Evolutionary conservation across 805 yeast genomes (phyloP), one percentile per base, ranked within the genome.

Genomic region (Wickerhamomyces queroliae): DNA sequence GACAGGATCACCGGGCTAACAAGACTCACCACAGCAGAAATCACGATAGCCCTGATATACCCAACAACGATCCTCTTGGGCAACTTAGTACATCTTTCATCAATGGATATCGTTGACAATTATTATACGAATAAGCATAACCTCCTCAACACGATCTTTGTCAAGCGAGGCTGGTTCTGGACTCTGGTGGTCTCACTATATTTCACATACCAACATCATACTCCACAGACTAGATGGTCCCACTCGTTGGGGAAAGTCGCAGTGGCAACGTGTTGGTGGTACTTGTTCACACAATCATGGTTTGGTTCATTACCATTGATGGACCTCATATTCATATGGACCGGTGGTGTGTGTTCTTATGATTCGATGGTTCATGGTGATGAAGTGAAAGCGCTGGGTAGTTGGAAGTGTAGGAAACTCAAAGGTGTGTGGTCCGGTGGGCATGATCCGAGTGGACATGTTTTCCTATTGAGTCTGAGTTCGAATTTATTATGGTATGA

Each of bases 361-460:
- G 49, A 37, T 22, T 36, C 20, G 15, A 29, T 10, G 2, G 33
- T 8, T 2, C 13, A 20, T 8, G 42, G 39, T 5, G 11, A 20
- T 20, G n/a, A 33, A n/a, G 44, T n/a, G n/a, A n/a, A 40, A 9
- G 41, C 35, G 15, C 30, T 51, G 9, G 50, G 54, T 0, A 52
- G 58, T 40, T 21, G 41, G 2, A 48, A 57, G 2, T 74, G 93
- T 57, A 61, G 93, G 57, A 37, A 55, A 44, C 22, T 74, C 53
- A 88, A 80, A 37, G 83, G 98, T 0, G 42, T 52, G 13, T 84
- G 91, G 93, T 44, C 48, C 7, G 88, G 96, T 1, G 99, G 99
- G 0, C 96, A 88, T 56, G 99, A 93, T 63, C 96, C 98, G 5
- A 82, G 91, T 44, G 99, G 99, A 0, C 99, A 93, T 56, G 82